Base-by-base conservation (phyloP, 2,329 filamentous ascomycete genomes). In the Penicillium sp. region DNA sequence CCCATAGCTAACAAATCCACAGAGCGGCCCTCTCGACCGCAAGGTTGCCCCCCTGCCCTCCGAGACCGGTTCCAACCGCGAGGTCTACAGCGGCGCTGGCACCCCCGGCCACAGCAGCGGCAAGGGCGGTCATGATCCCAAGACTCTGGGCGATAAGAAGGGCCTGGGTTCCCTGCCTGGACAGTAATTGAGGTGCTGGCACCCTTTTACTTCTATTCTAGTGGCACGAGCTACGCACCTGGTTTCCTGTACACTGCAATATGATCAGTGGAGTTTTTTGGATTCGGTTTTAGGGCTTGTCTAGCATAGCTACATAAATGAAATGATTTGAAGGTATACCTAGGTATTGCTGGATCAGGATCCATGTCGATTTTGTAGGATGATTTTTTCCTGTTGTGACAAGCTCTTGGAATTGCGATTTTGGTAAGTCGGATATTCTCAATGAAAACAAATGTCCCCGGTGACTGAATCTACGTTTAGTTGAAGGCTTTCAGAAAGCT, bases 51-150 rank as follows among this genome's bases (percentile, higher is more conserved):
- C 59, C 9, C 56, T 72, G 47, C 70, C 70, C 23, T 67, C 70
- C 33, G 59, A 60, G 40, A 64, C 63, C 29, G 63, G 57, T 15
- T 60, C 56, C n/a, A 47, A 63, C 23, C 58, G 62, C 24, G 52
- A 65, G 6, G 53, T 61, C 29, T 55, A 48, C 58, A 64, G 62
- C 37, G 63, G 62, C 4, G 47, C 49, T 5, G 61, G 60, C 10
- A 60, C 54, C 32, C 44, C 58, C 12, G 67, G 66, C 6, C 53
- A 47, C 12, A 60, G 48, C 23, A 67, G 64, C 37, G 70, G 70
- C 35, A 72, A 72, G 61, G 69, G 69, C 5, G 66, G 67, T 1
- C 63, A 69, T 32, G 66, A 69, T 24, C 67, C 69, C 20, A 65
- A 66, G 46, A 57, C 60, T 0, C 41, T 67, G 12, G 70, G 70